phyloP scores from a whole-genome alignment of 2,329 filamentous ascomycete genomes.

The Aaosphaeria arxii region DNA sequence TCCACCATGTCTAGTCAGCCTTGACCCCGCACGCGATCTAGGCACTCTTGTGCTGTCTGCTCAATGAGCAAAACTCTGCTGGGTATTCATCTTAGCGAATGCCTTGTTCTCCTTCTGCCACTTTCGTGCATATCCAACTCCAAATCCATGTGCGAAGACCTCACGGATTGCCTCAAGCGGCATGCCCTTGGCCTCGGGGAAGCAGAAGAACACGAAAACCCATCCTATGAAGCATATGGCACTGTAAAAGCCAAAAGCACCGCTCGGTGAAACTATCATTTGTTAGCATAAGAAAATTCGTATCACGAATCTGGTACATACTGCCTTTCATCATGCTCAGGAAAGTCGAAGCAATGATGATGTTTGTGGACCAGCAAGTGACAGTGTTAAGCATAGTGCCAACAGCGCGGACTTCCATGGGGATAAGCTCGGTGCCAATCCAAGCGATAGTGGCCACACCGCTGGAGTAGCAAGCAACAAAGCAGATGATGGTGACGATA shows the following conservation, averaged over 20 bases:
- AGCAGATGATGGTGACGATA: slow-evolving; percentile 37
- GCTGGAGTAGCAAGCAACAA: slow-evolving; percentile 34
- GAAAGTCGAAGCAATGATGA: slow-evolving; percentile 39
- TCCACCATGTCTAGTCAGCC: too few relatives aligned
- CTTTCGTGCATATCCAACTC: slow-evolving; percentile 29
- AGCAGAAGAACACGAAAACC: slow-evolving; percentile 35
- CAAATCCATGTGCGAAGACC: slow-evolving; percentile 36
- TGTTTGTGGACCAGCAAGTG: slow-evolving; percentile 32
- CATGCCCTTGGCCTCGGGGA: slow-evolving; percentile 35
- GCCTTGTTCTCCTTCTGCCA: slow-evolving; percentile 39
- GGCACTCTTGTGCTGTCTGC: too few relatives aligned
- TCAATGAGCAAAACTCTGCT: slow-evolving; percentile 21
- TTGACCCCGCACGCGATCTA: too few relatives aligned
- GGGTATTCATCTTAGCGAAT: slow-evolving; percentile 23
- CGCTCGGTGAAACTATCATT: slow-evolving; percentile 16
- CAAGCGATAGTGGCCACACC: slow-evolving; percentile 35
- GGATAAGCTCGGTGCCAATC: slow-evolving; percentile 37
- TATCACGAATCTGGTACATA: slow-evolving; percentile 2
- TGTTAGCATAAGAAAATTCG: too few relatives aligned
- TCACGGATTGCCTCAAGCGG: slow-evolving; percentile 34
- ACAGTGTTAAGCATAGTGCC: slow-evolving; percentile 34
- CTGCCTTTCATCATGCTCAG: slow-evolving; percentile 40
- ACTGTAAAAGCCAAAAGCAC: slow-evolving; percentile 39
- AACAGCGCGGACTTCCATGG: slow-evolving; percentile 36
- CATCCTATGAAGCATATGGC: slow-evolving; percentile 36